phyloP scores from a whole-genome alignment of 441 rosid genomes.

The Pelargonium australe region DNA sequence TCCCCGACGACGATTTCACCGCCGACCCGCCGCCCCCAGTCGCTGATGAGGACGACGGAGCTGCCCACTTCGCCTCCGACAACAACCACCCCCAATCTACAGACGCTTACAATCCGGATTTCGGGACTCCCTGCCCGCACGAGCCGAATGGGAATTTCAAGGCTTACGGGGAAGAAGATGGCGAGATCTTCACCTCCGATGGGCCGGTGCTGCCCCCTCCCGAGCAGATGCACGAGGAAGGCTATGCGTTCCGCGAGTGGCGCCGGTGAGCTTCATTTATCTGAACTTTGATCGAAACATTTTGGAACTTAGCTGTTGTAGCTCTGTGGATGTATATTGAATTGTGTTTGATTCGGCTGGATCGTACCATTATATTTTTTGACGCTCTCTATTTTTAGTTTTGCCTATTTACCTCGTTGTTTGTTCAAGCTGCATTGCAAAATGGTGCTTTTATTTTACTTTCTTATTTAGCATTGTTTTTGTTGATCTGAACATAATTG shows the following conservation, averaged over 20 bases:
- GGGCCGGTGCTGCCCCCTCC: background rate
- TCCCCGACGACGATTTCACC: background rate
- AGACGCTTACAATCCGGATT: background rate
- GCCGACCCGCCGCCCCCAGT: background rate
- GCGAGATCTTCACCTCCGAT: slow-evolving; percentile 2
- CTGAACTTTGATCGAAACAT: background rate
- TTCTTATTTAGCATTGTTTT: background rate
- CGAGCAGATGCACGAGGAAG: background rate
- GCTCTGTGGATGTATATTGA: background rate
- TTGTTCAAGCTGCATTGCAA: no score
- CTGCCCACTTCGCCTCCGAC: no score
- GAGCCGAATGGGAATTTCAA: background rate
- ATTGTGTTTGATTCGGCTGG: background rate
- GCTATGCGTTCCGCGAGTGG: background rate
- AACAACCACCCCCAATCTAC: background rate
- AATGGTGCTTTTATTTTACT: background rate
- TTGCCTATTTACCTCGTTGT: background rate
- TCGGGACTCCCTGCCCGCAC: background rate
- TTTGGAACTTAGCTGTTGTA: background rate
- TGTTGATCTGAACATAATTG: background rate
- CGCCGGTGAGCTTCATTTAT: background rate
- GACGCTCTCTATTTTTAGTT: background rate
- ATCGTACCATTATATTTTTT: background rate
- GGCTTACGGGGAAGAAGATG: background rate
- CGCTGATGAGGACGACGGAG: background rate